These are phyloP conservation scores for Hanseniaspora guilliermondii DNA, from an alignment of 805 yeast species.

Conservation along the genomic window DNA sequence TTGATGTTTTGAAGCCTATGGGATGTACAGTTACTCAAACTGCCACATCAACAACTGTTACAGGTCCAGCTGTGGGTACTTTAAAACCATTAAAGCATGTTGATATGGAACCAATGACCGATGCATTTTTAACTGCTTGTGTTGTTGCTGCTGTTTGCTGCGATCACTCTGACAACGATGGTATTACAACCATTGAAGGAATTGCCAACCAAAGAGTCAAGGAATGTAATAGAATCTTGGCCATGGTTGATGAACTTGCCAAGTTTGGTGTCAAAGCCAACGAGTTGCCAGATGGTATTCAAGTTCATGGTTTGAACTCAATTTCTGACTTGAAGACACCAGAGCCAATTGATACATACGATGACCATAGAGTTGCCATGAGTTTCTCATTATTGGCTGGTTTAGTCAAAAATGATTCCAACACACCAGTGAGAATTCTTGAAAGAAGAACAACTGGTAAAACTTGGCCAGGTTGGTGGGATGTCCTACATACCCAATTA, in stretches of 20 bases:
- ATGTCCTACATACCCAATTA: conserved; percentile 59
- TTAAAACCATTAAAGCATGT: conserved; percentile 60
- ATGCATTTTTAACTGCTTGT: conserved; percentile 91
- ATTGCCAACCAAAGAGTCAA: conserved; percentile 97
- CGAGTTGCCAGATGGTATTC: conserved; percentile 88
- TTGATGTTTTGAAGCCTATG: conserved; percentile 86
- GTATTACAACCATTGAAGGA: conserved; percentile 71
- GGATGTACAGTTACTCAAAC: conserved; percentile 84
- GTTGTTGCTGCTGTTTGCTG: conserved; percentile 92
- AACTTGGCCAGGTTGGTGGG: conserved; percentile 99
- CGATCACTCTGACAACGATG: conserved; percentile 31
- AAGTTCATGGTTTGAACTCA: conserved; percentile 56
- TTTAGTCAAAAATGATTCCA: conserved; percentile 31
- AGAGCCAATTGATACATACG: conserved; percentile 55
- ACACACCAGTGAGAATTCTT: conserved; percentile 53
- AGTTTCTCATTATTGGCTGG: conserved; percentile 83
- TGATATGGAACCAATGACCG: conserved; percentile 99
- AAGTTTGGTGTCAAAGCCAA: conserved; percentile 80
- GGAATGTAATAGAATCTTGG: conserved; percentile 90
- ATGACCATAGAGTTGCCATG: conserved; percentile 98
- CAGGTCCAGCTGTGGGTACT: conserved; percentile 65
- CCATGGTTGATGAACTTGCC: conserved; percentile 79
- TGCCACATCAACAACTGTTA: conserved; percentile 76
- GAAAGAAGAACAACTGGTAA: conserved; percentile 91
- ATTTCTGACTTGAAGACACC: conserved; percentile 44